Base-by-base conservation (phyloP, 2,329 filamentous ascomycete genomes). In the Colletotrichum liriopes region DNA sequence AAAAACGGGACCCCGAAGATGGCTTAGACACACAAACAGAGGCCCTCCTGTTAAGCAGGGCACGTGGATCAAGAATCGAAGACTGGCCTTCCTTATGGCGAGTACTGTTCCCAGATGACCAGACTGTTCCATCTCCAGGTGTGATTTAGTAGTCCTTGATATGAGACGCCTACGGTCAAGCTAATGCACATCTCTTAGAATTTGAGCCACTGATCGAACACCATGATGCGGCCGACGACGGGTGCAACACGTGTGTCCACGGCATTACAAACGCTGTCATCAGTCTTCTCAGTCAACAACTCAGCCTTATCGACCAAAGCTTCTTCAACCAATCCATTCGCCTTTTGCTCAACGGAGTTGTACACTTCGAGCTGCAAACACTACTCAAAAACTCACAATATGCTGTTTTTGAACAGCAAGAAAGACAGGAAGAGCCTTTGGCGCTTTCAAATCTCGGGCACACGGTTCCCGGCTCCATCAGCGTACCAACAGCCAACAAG, bases 201-300 rank as follows among this genome's bases (percentile, higher is more conserved):
- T 64, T 55, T 18, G 61, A 64, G n/a, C 49, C 61, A 20, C 8
- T 64, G 37, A 55, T 64, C 12, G 61, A 64, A 18, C 61, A 64
- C 16, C 61, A 64, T 37, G 49, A 64, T 32, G 18, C 32, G n/a
- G 61, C 61, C 6, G 61, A 12, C 32, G 35, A 45, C 11, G 47
- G 61, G 20, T 64, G 23, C 16, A 54, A 64, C 8, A 7, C 11
- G 1, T 64, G 37, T 23, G 49, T 64, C 32, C 26, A 43, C 9
- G 12, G 43, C n/a, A 26, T 43, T 14, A 56, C 37, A 26, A 20
- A 52, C 23, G 49, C n/a, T 14, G 49, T 52, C 49, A 12, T 52
- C 49, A 29, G 9, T 7, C 11, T 45, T 9, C 5, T 59, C 11
- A 26, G 37, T 39, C 6, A 29, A 26, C 55, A 26, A 39, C n/a